Conservation (phyloP, 2,329 filamentous ascomycete species). For the Colletotrichum shisoi region DNA sequence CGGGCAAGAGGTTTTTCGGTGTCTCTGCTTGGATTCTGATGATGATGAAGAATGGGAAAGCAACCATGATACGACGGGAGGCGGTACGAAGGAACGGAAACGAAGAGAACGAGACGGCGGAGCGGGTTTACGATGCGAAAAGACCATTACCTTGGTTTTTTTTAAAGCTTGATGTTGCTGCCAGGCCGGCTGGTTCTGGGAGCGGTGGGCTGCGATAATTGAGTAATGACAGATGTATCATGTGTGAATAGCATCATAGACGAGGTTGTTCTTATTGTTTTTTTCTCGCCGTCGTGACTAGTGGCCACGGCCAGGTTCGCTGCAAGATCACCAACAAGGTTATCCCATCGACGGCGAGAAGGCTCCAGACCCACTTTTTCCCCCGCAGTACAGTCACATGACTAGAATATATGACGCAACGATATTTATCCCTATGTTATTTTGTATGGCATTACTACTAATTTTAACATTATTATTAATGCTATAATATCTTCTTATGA, state of each 20-base stretch:
- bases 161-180: constrained; percentile 33
- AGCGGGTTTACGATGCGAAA: constrained; percentile 37
- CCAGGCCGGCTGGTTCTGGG: constrained; percentile 39
- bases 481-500: too few species aligned
- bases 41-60: constrained; percentile 38
- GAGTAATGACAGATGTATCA: constrained; percentile 39
- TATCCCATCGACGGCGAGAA: too few species aligned
- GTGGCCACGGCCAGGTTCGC: neutral
- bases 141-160: constrained; percentile 40
- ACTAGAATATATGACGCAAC: too few species aligned
- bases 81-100: neutral
- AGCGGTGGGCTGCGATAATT: constrained; percentile 39
- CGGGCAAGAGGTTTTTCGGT: constrained; percentile 18
- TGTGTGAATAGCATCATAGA: constrained; percentile 1
- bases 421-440: too few species aligned
- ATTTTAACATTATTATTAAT: too few species aligned
- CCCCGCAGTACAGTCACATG: too few species aligned
- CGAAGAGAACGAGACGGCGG: constrained; percentile 5
- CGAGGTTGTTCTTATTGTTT: neutral
- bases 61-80: constrained; percentile 16
- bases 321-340: too few species aligned
- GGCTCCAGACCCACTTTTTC: too few species aligned
- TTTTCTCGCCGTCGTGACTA: too few species aligned
- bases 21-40: constrained; percentile 33
- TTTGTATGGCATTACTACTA: too few species aligned